These are phyloP conservation scores for Fusarium protoensiforme DNA, from an alignment of 2,329 filamentous ascomycete genomes.

Conservation along the genomic window DNA sequence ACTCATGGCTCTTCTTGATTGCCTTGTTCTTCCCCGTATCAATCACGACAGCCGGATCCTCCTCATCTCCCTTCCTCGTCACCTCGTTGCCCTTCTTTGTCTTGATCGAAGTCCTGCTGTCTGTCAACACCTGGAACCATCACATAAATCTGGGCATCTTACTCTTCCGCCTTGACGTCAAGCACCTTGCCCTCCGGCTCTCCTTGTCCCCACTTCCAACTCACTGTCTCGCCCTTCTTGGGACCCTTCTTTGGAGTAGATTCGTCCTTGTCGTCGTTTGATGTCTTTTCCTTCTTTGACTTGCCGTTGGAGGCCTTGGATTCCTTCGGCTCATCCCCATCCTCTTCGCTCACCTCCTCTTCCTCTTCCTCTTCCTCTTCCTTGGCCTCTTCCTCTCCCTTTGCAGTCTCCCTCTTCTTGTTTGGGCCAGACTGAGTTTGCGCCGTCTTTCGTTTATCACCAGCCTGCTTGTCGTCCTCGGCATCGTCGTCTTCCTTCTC, in stretches of 20 bases:
- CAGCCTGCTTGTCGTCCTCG: conserved; percentile 29
- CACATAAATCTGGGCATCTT: conserved; percentile 4
- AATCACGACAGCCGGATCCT: conserved; percentile 57
- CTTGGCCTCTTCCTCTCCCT: conserved; percentile 33
- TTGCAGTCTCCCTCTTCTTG: conserved; percentile 48
- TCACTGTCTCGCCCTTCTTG: conserved; percentile 55
- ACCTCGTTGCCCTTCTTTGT: conserved; percentile 57
- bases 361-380: conserved; percentile 20
- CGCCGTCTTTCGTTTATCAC: conserved; percentile 41
- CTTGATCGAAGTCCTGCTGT: conserved; percentile 40
- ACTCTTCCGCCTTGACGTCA: conserved; percentile 57
- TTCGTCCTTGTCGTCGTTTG: background rate
- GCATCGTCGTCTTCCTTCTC: conserved; percentile 27
- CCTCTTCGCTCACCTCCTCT: conserved; percentile 18
- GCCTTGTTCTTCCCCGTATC: conserved; percentile 57
- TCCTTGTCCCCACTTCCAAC: conserved; percentile 59
- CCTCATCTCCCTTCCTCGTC: conserved; percentile 51
- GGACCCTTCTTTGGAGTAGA: conserved; percentile 47
- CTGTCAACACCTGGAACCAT: background rate
- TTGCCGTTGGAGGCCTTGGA: conserved; percentile 4
- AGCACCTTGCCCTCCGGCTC: conserved; percentile 57
- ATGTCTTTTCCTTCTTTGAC: conserved; percentile 16
- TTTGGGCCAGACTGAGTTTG: conserved; percentile 39
- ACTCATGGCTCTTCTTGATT: conserved; percentile 54
- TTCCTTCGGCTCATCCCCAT: conserved; percentile 19